Percentiles rank a stretch among this genome's conserved stretches.
Conservation (phyloP, 2,329 filamentous ascomycete species). For the Epicoccum sorghinum region DNA sequence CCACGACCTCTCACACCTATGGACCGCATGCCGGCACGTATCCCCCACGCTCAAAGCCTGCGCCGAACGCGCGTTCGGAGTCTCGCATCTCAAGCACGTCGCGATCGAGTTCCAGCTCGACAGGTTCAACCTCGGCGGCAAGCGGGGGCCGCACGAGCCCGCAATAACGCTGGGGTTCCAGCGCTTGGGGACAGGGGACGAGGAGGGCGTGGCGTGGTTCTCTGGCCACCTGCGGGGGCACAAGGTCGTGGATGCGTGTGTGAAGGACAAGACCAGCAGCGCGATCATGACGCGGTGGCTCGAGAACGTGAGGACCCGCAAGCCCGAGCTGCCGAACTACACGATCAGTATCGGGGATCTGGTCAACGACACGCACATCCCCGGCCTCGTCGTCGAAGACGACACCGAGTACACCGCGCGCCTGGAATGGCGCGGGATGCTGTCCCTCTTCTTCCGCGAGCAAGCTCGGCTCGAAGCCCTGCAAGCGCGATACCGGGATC, state of each 20-base stretch:
- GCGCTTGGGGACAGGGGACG: conserved; percentile 20
- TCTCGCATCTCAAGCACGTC: conserved; percentile 28
- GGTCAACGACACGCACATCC: conserved; percentile 43
- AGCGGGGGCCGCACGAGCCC: conserved; percentile 26
- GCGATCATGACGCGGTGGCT: conserved; percentile 34
- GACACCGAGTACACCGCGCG: conserved; percentile 24
- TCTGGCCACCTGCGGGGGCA: conserved; percentile 19
- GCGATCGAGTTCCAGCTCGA: conserved; percentile 40
- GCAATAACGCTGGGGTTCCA: conserved; percentile 32
- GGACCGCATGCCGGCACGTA: conserved; percentile 37
- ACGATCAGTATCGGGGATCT: conserved; percentile 35
- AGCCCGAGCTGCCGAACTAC: conserved; percentile 41
- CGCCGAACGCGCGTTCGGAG: conserved; percentile 37
- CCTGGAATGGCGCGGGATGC: conserved; percentile 38
- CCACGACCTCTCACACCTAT: conserved; percentile 39
- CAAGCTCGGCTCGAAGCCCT: conserved; percentile 22
- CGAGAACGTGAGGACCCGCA: conserved; percentile 28
- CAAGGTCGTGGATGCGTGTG: background rate
- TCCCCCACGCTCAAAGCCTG: conserved; percentile 36
- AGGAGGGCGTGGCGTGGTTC: conserved; percentile 24
- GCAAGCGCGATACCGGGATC: conserved; percentile 10
- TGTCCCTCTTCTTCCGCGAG: conserved; percentile 42
- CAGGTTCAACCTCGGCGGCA: conserved; percentile 43
- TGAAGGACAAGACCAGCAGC: conserved; percentile 3
- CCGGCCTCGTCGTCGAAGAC: conserved; percentile 27